Evolutionary conservation across 176 grass and related monocot species (phyloP).

Genomic region (Eragrostis nindensis): DNA sequence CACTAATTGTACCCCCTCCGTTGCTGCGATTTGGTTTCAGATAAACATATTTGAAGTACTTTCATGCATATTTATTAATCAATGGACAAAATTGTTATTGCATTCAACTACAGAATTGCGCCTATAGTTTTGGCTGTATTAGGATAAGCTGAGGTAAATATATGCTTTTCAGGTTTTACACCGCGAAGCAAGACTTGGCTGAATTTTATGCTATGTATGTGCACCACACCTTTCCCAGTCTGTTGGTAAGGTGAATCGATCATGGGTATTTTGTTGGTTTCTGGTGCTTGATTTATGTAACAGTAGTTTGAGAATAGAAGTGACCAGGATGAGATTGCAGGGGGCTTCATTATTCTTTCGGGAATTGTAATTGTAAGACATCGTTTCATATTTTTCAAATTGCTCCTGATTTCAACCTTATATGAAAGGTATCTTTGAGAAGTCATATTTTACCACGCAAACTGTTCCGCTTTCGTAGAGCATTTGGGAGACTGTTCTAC

Average conservation of each 20-base stretch:
- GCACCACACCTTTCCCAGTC: neutral
- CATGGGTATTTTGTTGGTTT: conserved; percentile 7
- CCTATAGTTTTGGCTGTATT: neutral
- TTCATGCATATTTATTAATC: neutral
- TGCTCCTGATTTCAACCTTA: neutral
- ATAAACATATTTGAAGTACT: too few relatives aligned
- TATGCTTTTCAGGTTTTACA: conserved; percentile 64
- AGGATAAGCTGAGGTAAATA: conserved; percentile 12
- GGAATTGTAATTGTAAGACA: neutral
- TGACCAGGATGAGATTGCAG: neutral
- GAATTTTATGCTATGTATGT: conserved; percentile 36
- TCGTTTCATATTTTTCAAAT: neutral
- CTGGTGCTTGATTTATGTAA: conserved; percentile 43
- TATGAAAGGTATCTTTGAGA: neutral
- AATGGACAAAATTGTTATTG: neutral
- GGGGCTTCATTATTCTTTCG: neutral
- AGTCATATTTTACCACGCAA: neutral
- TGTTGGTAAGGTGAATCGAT: conserved; percentile 26
- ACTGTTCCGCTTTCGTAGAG: neutral
- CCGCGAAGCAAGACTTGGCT: conserved; percentile 73
- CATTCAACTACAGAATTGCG: neutral
- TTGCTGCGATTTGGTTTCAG: too few relatives aligned
- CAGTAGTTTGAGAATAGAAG: conserved; percentile 18
- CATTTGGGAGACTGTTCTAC: neutral
- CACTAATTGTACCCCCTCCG: neutral